Evolutionary conservation across 2,329 filamentous ascomycete species (phyloP), one percentile per base, ranked within the genome.

Genomic region (Beauveria caledonica): DNA sequence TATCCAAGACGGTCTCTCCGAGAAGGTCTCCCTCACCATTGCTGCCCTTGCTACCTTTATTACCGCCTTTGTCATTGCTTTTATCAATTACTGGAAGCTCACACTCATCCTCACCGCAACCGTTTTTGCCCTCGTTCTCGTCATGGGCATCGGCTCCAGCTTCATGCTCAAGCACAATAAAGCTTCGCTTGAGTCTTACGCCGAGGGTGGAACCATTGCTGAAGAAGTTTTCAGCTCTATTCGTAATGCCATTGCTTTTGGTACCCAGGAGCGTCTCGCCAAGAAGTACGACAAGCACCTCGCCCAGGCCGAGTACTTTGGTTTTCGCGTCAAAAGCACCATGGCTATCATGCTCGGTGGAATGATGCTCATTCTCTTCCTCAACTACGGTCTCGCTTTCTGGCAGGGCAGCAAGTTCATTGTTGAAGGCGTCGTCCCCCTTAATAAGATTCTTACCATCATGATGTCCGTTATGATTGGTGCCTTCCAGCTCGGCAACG

Each of bases 181-280:
- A 74, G 77, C 84, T 61, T 88, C 89, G 1, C 79, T 97, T 53
- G 80, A 87, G 57, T 85, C 90, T 0, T 96, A 96, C 68, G 92
- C 90, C 27, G 79, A 86, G 53, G 93, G 92, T 64, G 93, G 92
- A 60, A 92, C 88, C 2, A 83, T 97, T 13, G 93, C 91, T 4
- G 94, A 97, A 70, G 94, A 99, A 74, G 93, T 97, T 58, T 83
- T 99, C 68, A 92, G 90, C 72, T 97, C 92, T 1, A 88, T 97
- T 66, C 86, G 94, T 64, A 97, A 96, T 69, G 89, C 93, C 7
- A 86, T 90, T 8, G 94, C 94, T 33, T 99, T 97, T 69, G 91
- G 91, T 48, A 97, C 92, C 0, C 92, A 97, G 73, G 89, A 93
- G 60, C 92, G 93, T 64, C 82, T 97, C n/a, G 90, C 93, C 11